phyloP scores from a whole-genome alignment of 352 stramenopile species.

The Pythium aquatile region DNA sequence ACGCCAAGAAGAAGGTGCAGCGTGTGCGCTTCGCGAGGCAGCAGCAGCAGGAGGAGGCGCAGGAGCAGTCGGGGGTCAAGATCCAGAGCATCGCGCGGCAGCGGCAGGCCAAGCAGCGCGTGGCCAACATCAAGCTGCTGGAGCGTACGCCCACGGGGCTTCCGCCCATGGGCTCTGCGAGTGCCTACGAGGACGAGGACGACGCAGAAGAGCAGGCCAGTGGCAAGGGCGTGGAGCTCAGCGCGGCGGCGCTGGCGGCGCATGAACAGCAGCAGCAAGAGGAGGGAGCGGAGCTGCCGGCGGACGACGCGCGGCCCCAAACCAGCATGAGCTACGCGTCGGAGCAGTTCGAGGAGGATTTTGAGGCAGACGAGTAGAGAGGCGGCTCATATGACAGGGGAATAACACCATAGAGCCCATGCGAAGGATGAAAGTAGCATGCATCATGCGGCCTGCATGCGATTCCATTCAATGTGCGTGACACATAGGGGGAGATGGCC shows the following conservation, averaged over 20 bases:
- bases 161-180: neutral
- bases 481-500: neutral
- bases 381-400: too few relatives aligned
- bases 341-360: conserved; percentile 64
- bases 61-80: conserved; percentile 22
- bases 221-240: neutral
- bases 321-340: conserved; percentile 62
- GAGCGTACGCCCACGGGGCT: conserved; percentile 35
- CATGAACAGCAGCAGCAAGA: neutral
- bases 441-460: neutral
- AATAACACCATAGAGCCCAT: neutral
- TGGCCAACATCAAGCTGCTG: conserved; percentile 31
- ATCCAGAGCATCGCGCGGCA: conserved; percentile 47
- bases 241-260: neutral
- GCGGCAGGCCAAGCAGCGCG: conserved; percentile 40
- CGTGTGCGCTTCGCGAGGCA: conserved; percentile 28
- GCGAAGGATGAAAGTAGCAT: neutral
- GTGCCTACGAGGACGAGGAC: neutral
- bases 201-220: conserved; percentile 8
- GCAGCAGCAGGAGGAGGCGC: conserved; percentile 5
- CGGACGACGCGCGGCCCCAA: conserved; percentile 28
- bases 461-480: neutral
- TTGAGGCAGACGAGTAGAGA: conserved; percentile 30
- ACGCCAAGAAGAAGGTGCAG: conserved; percentile 32
- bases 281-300: neutral